phyloP scores from a whole-genome alignment of 2,329 filamentous ascomycete genomes.

The Chaetomiaceae sp. region DNA sequence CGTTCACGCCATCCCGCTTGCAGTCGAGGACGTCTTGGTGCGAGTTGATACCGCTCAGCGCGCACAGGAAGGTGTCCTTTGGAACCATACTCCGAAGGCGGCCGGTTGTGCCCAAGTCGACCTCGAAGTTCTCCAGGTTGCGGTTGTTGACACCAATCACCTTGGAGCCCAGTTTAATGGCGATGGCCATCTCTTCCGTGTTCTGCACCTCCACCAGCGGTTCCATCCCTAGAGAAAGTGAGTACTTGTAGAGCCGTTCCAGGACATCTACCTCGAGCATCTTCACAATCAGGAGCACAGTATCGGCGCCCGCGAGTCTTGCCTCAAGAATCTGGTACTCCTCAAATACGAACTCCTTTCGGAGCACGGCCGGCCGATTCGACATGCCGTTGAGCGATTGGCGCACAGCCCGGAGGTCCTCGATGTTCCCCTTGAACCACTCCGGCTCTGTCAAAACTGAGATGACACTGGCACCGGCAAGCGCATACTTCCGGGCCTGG shows the following conservation, averaged over 20 bases:
- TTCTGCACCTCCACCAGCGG: slow-evolving; percentile 96
- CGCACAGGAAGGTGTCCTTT: slow-evolving; percentile 81
- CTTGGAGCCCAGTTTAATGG: slow-evolving; percentile 79
- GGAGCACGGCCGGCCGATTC: slow-evolving; percentile 83
- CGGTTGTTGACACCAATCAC: slow-evolving; percentile 98
- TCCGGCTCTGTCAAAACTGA: slow-evolving; percentile 98
- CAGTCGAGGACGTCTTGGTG: slow-evolving; percentile 85
- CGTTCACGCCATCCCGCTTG: slow-evolving; percentile 83
- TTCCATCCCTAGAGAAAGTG: slow-evolving; percentile 88
- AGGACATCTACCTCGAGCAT: slow-evolving; percentile 80
- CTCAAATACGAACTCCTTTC: slow-evolving; percentile 97
- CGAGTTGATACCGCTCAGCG: slow-evolving; percentile 87
- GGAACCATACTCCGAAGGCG: slow-evolving; percentile 83
- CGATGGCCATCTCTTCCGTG: slow-evolving; percentile 83
- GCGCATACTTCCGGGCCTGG: slow-evolving; percentile 86
- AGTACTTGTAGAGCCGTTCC: slow-evolving; percentile 80
- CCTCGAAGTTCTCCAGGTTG: slow-evolving; percentile 93
- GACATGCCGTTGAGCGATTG: slow-evolving; percentile 87
- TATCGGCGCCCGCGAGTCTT: slow-evolving; percentile 87
- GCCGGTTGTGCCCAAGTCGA: slow-evolving; percentile 88
- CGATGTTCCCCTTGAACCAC: slow-evolving; percentile 98
- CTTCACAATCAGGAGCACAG: slow-evolving; percentile 93
- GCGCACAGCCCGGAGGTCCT: slow-evolving; percentile 82
- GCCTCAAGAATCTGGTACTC: slow-evolving; percentile 98
- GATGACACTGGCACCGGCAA: slow-evolving; percentile 92